Evolutionary conservation across 2,329 filamentous ascomycete species (phyloP).

Genomic region (Capronia americana): DNA sequence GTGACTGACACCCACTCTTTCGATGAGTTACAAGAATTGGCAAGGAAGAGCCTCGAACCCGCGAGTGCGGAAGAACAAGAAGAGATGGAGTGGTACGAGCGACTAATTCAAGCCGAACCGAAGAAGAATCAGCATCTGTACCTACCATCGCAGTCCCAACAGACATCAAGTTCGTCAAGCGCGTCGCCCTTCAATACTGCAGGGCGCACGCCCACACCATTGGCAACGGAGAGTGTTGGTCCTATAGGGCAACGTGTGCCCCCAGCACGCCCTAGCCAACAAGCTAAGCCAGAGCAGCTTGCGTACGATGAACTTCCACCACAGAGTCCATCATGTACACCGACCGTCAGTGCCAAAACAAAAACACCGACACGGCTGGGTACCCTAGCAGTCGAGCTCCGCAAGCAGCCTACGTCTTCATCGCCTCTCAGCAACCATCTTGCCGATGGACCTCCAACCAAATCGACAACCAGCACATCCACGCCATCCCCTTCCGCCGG

Average conservation of each 20-base stretch:
- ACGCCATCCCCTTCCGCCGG: not conserved
- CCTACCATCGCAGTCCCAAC: conserved; percentile 7
- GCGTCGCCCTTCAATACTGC: not conserved
- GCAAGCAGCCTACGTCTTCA: not conserved
- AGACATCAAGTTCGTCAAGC: conserved; percentile 9
- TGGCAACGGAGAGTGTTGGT: not conserved
- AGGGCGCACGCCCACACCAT: not conserved
- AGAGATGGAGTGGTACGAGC: conserved; percentile 65
- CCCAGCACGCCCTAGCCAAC: not conserved
- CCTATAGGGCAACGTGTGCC: not conserved
- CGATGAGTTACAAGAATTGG: conserved; percentile 71
- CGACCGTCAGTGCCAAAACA: not conserved
- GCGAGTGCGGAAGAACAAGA: conserved; percentile 65
- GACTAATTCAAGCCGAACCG: conserved; percentile 62
- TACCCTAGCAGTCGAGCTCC: not conserved
- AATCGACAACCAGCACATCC: not conserved
- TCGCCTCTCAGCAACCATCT: not conserved
- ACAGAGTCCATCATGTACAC: not conserved
- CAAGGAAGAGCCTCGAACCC: conserved; percentile 60
- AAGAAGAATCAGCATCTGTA: conserved; percentile 19
- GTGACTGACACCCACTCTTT: conserved; percentile 73
- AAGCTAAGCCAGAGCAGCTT: not conserved
- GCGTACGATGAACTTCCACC: not conserved
- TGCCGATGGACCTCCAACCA: too few species aligned
- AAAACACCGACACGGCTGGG: not conserved